Evolutionary conservation across 768 basidiomycete genomes (phyloP), one percentile per base, ranked within the genome.

Genomic region (Rhodosporidiobolus odoratus): DNA sequence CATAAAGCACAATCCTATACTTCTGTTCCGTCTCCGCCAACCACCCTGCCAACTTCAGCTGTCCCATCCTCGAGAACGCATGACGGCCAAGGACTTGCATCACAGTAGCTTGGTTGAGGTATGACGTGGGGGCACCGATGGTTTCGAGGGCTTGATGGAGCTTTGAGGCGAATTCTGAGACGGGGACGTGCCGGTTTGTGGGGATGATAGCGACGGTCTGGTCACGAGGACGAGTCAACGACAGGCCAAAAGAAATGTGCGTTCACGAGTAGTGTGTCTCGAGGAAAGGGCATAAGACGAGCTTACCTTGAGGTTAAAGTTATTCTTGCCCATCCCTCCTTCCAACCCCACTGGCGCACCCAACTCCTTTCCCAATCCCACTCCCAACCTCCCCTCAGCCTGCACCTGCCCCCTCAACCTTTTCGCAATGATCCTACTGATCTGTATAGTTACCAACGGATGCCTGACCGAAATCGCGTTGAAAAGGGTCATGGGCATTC

Each of bases 401-500:
- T 56, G 47, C 45, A 95, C 83, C 78, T 94, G 91, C 71, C 86
- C 86, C 65, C 91, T 84, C 7, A 98, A 91, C 52, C 96, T 87
- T 38, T 90, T 89, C 17, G 96, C 96, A 71, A 99, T 97, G 83
- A 89, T 91, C 27, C 88, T 86, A 43, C 92, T 80, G 32, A 95
- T 75, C 56, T 77, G 75, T 50, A 78, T 73, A 23, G 77, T 77
- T 41, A 77, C 74, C 48, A 72, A 59, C 19, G 77, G 77, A 59
- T 78, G 76, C 27, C 75, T 66, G 17, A 77, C 74, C 30, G 74
- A 75, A 68, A 98, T 95, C 1, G 96, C 96, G 79, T 98, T 98
- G 83, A 98, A 99, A 16, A 99, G 83, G 0, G 96, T 96, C 77
- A 90, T 88, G 1, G 96, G 96, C 90, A 99, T 96, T 37, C 95